Evolutionary conservation across 345 rosid genomes (phyloP), one percentile per base, ranked within the genome.

Genomic region (Pistacia integerrima): DNA sequence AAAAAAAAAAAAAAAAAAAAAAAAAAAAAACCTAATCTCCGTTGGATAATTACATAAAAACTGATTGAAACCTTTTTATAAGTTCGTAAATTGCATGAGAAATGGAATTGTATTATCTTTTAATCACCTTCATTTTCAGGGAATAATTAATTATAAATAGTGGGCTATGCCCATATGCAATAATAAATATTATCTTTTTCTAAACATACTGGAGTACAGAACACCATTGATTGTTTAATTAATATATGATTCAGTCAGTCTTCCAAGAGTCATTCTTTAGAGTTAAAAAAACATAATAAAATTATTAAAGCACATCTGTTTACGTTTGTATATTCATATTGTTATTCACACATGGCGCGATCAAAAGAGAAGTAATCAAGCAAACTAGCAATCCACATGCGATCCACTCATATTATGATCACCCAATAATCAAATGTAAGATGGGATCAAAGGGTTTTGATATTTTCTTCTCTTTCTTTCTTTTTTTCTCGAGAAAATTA

Each of bases 331-430:
- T 7, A 62, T 63, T 3, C 25, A 1, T 33, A 8, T 41, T 25
- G 25, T 25, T 7, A 41, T 41, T 38, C 41, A 58, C n/a, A 18
- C 2, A 49, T 60, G 9, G 10, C 7, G 2, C 33, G 33, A 30
- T 30, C 2, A 30, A 30, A 30, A 30, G 33, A 30, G 35, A 57
- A 41, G 35, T 16, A 52, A 36, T 49, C 54, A 54, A 74, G 13
- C 38, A 72, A 57, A 38, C 49, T 60, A 14, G 44, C 57, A 72
- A 71, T 66, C 79, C 87, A 82, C 82, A 77, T 81, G 85, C 79
- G 63, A 67, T 70, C 81, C 85, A 82, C 84, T 74, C 64, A 74
- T 8, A 64, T 52, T 13, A 78, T 78, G 33, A 71, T 81, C 79
- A 60, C 51, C 36, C 70, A 73, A 78, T 80, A 72, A 78, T 80